Base-by-base conservation (phyloP, 441 rosid species). In the Omphalea diandra region DNA sequence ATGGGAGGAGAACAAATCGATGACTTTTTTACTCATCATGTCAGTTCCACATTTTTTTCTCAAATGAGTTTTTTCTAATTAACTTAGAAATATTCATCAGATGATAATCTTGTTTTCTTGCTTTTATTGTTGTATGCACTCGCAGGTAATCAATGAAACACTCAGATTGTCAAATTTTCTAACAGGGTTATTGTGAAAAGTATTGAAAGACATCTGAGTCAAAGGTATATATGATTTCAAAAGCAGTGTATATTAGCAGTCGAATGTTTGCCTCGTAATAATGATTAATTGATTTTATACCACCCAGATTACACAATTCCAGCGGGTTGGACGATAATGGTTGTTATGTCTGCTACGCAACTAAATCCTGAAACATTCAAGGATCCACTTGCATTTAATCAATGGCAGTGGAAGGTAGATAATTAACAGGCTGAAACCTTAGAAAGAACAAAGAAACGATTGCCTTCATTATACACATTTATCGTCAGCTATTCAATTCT, bases 1-100 rank as follows among this genome's bases (percentile, higher is more conserved):
- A 18, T 83, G 87, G 86, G 77, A 79, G 24, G 83, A 83, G 17
- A 73, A 79, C 63, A 75, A 72, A 33, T 76, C 83, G 12, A 75
- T 83, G 87, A 67, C 70, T 40, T 83, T 40, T 83, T 73, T 43
- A 81, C 87, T 0, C 68, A 59, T 56, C 72, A 76, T 60, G 84
- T 81, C 27, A 40, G 69, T 69, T 12, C 43, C 54, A 32, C 24
- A 43, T 2, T 1, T 1, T n/a, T 52, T 35, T 27, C n/a, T n/a
- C 5, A 26, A 33, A 41, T 54, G 8, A 11, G 2, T 38, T 9
- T 41, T 3, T 54, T 3, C 53, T 47, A 24, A 18, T 7, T 2
- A 29, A 20, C 10, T 40, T 62, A 6, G 20, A 14, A 62, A 7
- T 27, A 17, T 24, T 24, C 33, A 26, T 24, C 33, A 26, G 17